Conservation (phyloP, 352 stramenopile genomes). For the Paralagenidium karlingii region DNA sequence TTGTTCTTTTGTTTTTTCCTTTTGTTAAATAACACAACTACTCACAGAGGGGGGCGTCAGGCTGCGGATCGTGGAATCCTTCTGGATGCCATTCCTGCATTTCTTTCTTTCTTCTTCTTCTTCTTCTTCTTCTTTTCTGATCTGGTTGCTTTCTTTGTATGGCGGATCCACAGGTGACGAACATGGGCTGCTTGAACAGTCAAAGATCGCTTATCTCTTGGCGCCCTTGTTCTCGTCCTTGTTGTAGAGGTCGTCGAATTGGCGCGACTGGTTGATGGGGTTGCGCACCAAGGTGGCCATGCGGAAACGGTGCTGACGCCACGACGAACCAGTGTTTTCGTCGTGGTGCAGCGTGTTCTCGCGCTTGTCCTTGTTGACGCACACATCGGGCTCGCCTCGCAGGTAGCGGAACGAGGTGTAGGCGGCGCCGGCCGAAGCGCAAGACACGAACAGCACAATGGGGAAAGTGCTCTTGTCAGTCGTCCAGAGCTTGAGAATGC, state of each 20-base stretch:
- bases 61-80: too few relatives aligned
- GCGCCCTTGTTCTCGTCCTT: slow-evolving; percentile 40
- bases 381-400: slow-evolving; percentile 44
- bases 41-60: too few relatives aligned
- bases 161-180: too few relatives aligned
- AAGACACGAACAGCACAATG: slow-evolving; percentile 28
- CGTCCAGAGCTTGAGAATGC: slow-evolving; percentile 37
- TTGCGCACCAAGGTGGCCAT: slow-evolving; percentile 53
- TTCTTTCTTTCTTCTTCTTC: too few relatives aligned
- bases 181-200: too few relatives aligned
- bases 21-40: too few relatives aligned
- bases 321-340: slow-evolving; percentile 20
- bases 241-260: slow-evolving; percentile 40
- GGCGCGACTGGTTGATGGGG: slow-evolving; percentile 60
- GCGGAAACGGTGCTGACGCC: slow-evolving; percentile 51
- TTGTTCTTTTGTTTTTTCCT: too few relatives aligned
- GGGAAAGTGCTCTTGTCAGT: slow-evolving; percentile 49
- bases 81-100: too few relatives aligned
- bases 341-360: slow-evolving; percentile 29
- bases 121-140: too few relatives aligned
- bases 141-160: too few relatives aligned
- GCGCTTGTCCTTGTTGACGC: slow-evolving; percentile 50
- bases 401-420: slow-evolving; percentile 26
- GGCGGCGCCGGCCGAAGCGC: slow-evolving; percentile 17
- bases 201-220: slow-evolving; percentile 38